phyloP scores from a whole-genome alignment of 495 filamentous ascomycete species.

The Lophiostoma macrostomum region DNA sequence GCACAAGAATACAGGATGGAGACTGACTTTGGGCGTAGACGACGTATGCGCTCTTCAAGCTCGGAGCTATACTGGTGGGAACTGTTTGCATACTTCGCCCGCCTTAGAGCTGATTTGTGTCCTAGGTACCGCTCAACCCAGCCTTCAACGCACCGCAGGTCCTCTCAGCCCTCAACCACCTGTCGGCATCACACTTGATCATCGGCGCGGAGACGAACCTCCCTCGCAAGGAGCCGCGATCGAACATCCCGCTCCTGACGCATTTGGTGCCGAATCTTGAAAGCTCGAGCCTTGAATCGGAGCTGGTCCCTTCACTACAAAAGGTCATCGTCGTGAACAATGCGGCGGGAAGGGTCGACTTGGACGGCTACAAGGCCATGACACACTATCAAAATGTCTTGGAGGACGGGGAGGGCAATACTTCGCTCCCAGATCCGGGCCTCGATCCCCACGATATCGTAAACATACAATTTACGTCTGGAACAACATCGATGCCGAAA shows the following conservation, averaged over 20 bases:
- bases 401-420: constrained; percentile 43
- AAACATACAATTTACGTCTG: constrained; percentile 96
- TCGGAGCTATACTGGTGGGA: constrained; percentile 77
- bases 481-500: constrained; percentile 86
- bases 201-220: constrained; percentile 84
- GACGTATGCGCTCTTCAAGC: constrained; percentile 88
- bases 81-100: too few relatives aligned
- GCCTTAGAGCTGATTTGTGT: too few relatives aligned
- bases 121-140: constrained; percentile 86
- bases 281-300: constrained; percentile 55
- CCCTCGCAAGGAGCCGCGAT: constrained; percentile 72
- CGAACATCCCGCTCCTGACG: constrained; percentile 68
- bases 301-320: constrained; percentile 64
- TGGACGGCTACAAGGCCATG: constrained; percentile 44
- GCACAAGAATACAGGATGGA: background rate
- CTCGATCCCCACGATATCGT: constrained; percentile 70
- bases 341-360: constrained; percentile 57
- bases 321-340: constrained; percentile 81
- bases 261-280: constrained; percentile 61
- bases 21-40: constrained; percentile 39
- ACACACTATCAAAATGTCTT: constrained; percentile 57
- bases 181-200: constrained; percentile 71
- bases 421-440: constrained; percentile 41
- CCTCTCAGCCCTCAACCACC: constrained; percentile 70
- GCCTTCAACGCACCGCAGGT: constrained; percentile 83